These are phyloP conservation scores for Peronospora belbahrii DNA, from an alignment of 352 stramenopile species.

Conservation along the genomic window DNA sequence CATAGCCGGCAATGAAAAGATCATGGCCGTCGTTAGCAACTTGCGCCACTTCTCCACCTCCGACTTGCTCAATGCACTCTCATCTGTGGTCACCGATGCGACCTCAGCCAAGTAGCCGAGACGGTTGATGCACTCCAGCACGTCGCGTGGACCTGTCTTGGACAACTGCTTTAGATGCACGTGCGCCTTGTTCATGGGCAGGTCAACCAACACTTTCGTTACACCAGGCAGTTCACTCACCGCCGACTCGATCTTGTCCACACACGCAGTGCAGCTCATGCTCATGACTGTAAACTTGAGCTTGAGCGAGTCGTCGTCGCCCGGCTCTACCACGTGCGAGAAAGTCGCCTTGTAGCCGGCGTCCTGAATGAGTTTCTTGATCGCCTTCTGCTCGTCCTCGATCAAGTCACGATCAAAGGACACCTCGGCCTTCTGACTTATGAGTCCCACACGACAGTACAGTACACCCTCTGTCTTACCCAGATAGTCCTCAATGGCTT, in stretches of 20 bases:
- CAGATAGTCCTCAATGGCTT: slow-evolving; percentile 79
- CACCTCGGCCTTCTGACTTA: slow-evolving; percentile 82
- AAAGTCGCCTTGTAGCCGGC: slow-evolving; percentile 76
- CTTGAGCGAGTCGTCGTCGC: slow-evolving; percentile 70
- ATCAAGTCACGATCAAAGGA: slow-evolving; percentile 73
- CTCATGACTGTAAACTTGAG: slow-evolving; percentile 70
- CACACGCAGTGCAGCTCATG: slow-evolving; percentile 55
- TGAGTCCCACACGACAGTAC: slow-evolving; percentile 73
- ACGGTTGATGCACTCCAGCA: slow-evolving; percentile 60
- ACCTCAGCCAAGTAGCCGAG: slow-evolving; percentile 61
- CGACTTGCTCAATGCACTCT: slow-evolving; percentile 54
- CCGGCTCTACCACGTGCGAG: slow-evolving; percentile 66
- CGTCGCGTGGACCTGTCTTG: slow-evolving; percentile 58
- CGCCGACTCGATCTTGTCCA: slow-evolving; percentile 57
- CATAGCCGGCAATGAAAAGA: slow-evolving; percentile 83
- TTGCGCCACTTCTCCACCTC: slow-evolving; percentile 72
- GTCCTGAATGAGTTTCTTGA: slow-evolving; percentile 60
- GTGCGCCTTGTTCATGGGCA: slow-evolving; percentile 55
- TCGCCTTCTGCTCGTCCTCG: slow-evolving; percentile 32
- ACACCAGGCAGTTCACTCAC: slow-evolving; percentile 62
- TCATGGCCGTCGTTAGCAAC: slow-evolving; percentile 59
- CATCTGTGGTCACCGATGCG: slow-evolving; percentile 41
- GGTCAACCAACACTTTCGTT: slow-evolving; percentile 56
- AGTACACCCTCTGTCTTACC: slow-evolving; percentile 53
- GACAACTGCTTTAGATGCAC: slow-evolving; percentile 78